phyloP scores from a whole-genome alignment of 225 moss, liverwort and hornwort species.

The Polytrichum formosum region DNA sequence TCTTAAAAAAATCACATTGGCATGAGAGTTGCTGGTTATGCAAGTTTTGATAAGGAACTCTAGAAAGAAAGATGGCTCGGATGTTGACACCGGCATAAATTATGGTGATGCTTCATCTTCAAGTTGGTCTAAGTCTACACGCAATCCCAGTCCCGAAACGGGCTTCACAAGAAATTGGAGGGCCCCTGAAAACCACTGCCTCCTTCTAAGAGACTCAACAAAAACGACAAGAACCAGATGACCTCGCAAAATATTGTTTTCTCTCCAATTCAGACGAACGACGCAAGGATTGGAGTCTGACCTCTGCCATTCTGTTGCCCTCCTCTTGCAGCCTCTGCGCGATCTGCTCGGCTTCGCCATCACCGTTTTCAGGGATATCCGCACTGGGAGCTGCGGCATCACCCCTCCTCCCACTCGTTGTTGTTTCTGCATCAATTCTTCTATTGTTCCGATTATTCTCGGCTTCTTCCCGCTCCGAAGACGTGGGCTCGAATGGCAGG shows the following conservation, averaged over 20 bases:
- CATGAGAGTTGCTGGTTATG: not conserved
- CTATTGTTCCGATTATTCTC: slow-evolving; percentile 1
- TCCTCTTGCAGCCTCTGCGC: slow-evolving; percentile 33
- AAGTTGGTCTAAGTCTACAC: no score
- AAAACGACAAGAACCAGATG: not conserved
- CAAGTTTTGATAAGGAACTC: no score
- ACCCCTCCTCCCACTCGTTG: not conserved
- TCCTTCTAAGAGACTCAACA: slow-evolving; percentile 1
- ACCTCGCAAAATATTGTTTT: not conserved
- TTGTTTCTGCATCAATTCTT: not conserved
- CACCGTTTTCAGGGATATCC: slow-evolving; percentile 4
- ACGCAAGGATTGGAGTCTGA: not conserved
- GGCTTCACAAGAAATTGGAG: no score
- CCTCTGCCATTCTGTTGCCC: slow-evolving; percentile 49
- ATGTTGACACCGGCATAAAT: no score
- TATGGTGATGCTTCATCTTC: no score
- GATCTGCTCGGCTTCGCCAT: slow-evolving; percentile 16
- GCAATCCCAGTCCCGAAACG: no score
- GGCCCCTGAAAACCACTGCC: no score
- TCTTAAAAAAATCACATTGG: no score
- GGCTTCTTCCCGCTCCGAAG: slow-evolving; percentile 3
- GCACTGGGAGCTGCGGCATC: slow-evolving; percentile 2
- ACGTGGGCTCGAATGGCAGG: not conserved
- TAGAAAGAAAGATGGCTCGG: no score
- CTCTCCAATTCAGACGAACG: not conserved